A percentile compares a stretch with the other conserved stretches of the same genome.
These are phyloP conservation scores for Lodderomyces margitis DNA, from an alignment of 1,139 yeast genomes.

Conservation along the genomic window DNA sequence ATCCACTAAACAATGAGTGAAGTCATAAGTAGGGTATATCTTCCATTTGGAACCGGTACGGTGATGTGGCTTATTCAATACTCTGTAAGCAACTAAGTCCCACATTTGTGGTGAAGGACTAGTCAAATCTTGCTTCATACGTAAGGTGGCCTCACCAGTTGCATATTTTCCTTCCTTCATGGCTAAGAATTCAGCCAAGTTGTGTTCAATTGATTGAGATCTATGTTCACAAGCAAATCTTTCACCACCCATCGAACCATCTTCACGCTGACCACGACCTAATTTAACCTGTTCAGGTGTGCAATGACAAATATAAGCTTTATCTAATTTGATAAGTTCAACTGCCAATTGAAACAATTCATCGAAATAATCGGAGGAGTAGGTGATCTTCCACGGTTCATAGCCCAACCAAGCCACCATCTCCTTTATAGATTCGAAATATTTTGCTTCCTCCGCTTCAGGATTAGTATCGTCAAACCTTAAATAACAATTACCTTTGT, in stretches of 20 bases:
- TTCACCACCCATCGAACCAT: conserved; percentile 92
- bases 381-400: conserved; percentile 87
- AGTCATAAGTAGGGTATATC: conserved; percentile 97
- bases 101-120: conserved; percentile 99
- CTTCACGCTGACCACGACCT: conserved; percentile 86
- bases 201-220: conserved; percentile 64
- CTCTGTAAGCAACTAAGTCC: conserved; percentile 99
- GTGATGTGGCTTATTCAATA: conserved; percentile 86
- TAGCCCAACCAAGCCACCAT: conserved; percentile 94
- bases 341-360: conserved; percentile 85
- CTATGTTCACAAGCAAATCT: conserved; percentile 83
- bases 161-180: conserved; percentile 89
- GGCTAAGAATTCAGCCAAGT: conserved; percentile 74
- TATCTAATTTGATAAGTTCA: conserved; percentile 61
- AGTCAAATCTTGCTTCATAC: conserved; percentile 94
- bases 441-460: conserved; percentile 94
- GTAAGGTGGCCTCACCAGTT: conserved; percentile 89
- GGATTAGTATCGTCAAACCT: conserved; percentile 98
- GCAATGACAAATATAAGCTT: conserved; percentile 91
- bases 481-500: conserved; percentile 84
- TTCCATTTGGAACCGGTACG: conserved; percentile 97
- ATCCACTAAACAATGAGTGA: conserved; percentile 98
- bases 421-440: conserved; percentile 76
- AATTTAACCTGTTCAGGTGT: conserved; percentile 87
- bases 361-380: conserved; percentile 95